phyloP scores from a whole-genome alignment of 768 basidiomycete genomes.

The Mycena indigotica region DNA sequence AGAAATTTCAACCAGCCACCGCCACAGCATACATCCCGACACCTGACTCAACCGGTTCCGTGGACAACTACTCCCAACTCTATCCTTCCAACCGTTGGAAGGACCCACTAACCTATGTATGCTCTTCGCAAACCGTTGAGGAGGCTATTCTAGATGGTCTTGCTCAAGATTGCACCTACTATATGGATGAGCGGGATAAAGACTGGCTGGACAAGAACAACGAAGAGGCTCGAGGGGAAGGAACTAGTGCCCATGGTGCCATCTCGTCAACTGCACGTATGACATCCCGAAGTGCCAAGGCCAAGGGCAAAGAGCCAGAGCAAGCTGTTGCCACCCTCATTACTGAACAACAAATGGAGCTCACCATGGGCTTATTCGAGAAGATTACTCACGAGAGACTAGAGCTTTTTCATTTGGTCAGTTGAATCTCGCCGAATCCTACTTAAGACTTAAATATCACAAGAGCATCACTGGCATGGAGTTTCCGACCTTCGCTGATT shows the following conservation, averaged over 20 bases:
- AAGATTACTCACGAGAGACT: constrained; percentile 83
- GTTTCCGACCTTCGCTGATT: constrained; percentile 79
- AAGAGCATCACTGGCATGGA: constrained; percentile 61
- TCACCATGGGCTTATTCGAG: constrained; percentile 94
- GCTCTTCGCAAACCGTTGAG: constrained; percentile 85
- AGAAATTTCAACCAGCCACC: constrained; percentile 35
- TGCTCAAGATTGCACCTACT: constrained; percentile 80
- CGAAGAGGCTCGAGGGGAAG: constrained; percentile 82
- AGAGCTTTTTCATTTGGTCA: constrained; percentile 79
- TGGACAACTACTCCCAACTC: constrained; percentile 75
- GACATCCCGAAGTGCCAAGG: constrained; percentile 44
- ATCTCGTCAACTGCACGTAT: constrained; percentile 50
- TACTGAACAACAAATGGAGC: constrained; percentile 90
- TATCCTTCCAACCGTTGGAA: constrained; percentile 74
- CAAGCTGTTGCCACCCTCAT: constrained; percentile 60
- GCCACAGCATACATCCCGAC: constrained; percentile 90
- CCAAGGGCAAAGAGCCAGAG: constrained; percentile 87
- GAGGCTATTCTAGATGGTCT: constrained; percentile 65
- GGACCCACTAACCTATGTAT: constrained; percentile 77
- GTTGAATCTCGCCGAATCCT: constrained; percentile 34
- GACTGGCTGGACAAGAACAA: constrained; percentile 96
- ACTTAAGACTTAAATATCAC: constrained; percentile 4
- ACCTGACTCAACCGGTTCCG: constrained; percentile 86
- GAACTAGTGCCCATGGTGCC: constrained; percentile 77
- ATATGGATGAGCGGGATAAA: constrained; percentile 97